Percentiles rank a stretch among this genome's conserved stretches.
Conservation (phyloP, 1,284 basidiomycete species). For the Volvariella surrecta region DNA sequence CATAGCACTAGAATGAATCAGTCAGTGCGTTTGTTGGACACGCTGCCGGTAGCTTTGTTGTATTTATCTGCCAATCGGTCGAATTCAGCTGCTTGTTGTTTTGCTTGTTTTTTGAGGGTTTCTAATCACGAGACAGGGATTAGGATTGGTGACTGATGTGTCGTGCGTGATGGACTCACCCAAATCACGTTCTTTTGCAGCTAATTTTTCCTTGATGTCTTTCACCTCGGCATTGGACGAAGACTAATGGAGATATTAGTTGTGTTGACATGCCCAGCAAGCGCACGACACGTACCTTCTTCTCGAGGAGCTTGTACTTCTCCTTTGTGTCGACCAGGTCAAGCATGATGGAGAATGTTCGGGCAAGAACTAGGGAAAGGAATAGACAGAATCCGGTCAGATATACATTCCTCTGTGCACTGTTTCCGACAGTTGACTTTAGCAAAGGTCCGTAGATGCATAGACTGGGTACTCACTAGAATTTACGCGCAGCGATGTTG, state of each 20-base stretch:
- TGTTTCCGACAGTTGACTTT: slow-evolving; percentile 18
- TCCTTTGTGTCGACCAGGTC: slow-evolving; percentile 90
- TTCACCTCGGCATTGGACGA: slow-evolving; percentile 60
- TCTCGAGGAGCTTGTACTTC: slow-evolving; percentile 78
- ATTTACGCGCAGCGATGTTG: slow-evolving; percentile 82
- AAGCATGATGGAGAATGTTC: slow-evolving; percentile 87
- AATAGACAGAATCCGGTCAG: slow-evolving; percentile 91
- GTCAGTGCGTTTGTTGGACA: slow-evolving; percentile 28
- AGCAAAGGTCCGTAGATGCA: slow-evolving; percentile 5
- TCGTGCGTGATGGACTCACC: slow-evolving; percentile 36
- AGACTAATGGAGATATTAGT: slow-evolving; percentile 35
- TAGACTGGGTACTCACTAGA: slow-evolving; percentile 70
- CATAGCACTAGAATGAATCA: slow-evolving; percentile 11
- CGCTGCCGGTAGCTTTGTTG: slow-evolving; percentile 57
- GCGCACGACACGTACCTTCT: slow-evolving; percentile 37
- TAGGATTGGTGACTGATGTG: slow-evolving; percentile 3
- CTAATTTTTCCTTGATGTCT: slow-evolving; percentile 34
- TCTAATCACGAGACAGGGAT: slow-evolving; percentile 28
- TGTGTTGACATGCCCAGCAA: slow-evolving; percentile 4
- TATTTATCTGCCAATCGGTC: slow-evolving; percentile 73
- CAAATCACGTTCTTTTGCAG: slow-evolving; percentile 50
- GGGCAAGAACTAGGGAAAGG: slow-evolving; percentile 87
- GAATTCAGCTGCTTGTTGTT: slow-evolving; percentile 72
- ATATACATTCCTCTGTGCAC: slow-evolving; percentile 81
- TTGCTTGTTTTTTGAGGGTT: slow-evolving; percentile 77